Conservation (phyloP, 345 rosid genomes). For the Acer negundo region DNA sequence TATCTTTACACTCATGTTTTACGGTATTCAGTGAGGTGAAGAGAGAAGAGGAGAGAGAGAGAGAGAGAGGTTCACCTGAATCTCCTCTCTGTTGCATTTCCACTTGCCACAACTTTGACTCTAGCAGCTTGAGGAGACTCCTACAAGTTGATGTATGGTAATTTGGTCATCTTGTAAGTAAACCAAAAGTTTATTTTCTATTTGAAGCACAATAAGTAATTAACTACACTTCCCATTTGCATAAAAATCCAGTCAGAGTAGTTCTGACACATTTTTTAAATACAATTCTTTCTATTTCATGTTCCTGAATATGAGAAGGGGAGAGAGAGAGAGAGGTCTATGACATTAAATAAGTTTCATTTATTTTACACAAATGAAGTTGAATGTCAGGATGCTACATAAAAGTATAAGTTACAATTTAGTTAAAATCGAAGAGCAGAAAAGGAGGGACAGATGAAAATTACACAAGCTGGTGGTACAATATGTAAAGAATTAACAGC, state of each 20-base stretch:
- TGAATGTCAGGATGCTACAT: neutral
- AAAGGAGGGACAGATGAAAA: neutral
- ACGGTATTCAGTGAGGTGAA: neutral
- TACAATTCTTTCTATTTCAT: neutral
- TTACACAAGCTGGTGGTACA: neutral
- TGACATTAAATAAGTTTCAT: neutral
- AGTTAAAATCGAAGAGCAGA: neutral
- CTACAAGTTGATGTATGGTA: conserved; percentile 41
- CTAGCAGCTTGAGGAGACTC: conserved; percentile 99
- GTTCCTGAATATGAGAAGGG: neutral
- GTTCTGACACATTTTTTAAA: neutral
- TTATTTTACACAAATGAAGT: neutral
- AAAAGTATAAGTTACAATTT: neutral
- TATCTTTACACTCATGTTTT: neutral
- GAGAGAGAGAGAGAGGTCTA: neutral
- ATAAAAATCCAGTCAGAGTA: neutral
- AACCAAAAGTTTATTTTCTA: neutral
- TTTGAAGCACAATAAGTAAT: neutral
- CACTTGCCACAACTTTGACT: conserved; percentile 95
- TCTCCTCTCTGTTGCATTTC: conserved; percentile 93
- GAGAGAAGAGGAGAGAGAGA: neutral
- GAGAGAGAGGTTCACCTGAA: conserved; percentile 54
- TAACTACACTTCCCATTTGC: neutral
- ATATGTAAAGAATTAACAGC: neutral
- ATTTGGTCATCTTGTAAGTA: conserved; percentile 18